These are phyloP conservation scores for Prunus mira DNA, from an alignment of 306 rosid genomes.

Conservation along the genomic window DNA sequence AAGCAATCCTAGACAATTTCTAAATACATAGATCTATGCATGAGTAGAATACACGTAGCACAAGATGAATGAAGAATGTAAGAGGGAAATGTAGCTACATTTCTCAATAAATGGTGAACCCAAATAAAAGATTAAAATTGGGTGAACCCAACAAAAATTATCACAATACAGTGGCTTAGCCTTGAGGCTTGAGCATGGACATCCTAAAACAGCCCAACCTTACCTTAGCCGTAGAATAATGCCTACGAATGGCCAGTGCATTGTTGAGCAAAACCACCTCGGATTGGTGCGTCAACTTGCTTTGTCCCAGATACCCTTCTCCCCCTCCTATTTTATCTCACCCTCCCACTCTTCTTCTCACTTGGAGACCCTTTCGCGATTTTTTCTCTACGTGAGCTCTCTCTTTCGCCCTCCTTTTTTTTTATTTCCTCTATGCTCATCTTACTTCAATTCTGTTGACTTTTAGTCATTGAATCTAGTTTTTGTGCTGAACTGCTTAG, in stretches of 20 bases:
- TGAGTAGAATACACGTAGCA: no score
- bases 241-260: slow-evolving; percentile 18
- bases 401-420: not conserved
- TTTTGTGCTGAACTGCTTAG: not conserved
- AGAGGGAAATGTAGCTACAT: no score
- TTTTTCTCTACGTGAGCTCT: slow-evolving; percentile 21
- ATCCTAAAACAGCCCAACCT: not conserved
- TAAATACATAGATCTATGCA: no score
- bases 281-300: slow-evolving; percentile 13
- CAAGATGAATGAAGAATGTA: no score
- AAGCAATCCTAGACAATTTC: no score
- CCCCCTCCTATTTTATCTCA: not conserved
- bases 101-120: no score
- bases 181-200: no score
- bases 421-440: no score
- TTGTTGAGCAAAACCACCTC: not conserved
- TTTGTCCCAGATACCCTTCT: slow-evolving; percentile 8
- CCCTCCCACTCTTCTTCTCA: not conserved
- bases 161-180: no score
- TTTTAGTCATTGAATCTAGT: not conserved
- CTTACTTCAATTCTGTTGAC: not conserved
- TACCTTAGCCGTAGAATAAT: not conserved
- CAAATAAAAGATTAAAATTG: no score
- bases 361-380: not conserved
- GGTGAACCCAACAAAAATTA: no score